A percentile compares a stretch with the other conserved stretches of the same genome.
These are phyloP conservation scores for Cystobasidium slooffiae DNA, from an alignment of 1,284 basidiomycete genomes.

Conservation along the genomic window DNA sequence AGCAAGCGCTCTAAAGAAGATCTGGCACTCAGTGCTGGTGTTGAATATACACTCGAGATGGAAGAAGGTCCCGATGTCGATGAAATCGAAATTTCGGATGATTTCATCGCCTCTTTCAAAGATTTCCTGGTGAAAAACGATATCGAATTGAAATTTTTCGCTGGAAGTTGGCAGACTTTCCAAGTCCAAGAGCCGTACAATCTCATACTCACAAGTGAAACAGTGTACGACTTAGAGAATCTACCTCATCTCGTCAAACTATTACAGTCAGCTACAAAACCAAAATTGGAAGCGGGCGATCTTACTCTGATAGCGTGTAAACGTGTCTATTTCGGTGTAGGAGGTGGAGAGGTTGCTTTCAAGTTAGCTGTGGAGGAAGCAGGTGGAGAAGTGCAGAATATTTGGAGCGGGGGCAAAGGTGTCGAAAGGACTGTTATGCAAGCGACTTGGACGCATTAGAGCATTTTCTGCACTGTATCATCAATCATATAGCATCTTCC, in stretches of 20 bases:
- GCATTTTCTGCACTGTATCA: not conserved
- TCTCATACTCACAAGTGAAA: conserved; percentile 85
- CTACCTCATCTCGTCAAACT: conserved; percentile 69
- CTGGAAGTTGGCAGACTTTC: conserved; percentile 77
- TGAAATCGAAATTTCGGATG: conserved; percentile 68
- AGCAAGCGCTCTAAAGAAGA: conserved; percentile 28
- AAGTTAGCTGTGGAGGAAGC: conserved; percentile 61
- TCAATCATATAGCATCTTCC: not conserved
- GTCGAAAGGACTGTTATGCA: conserved; percentile 51
- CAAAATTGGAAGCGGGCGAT: conserved; percentile 20
- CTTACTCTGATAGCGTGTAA: conserved; percentile 75
- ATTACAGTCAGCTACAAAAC: conserved; percentile 51
- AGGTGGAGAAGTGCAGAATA: conserved; percentile 55
- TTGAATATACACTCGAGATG: conserved; percentile 31
- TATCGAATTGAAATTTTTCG: conserved; percentile 74
- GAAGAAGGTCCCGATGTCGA: conserved; percentile 54
- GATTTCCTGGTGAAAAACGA: conserved; percentile 63
- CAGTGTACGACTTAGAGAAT: conserved; percentile 78
- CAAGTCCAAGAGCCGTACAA: conserved; percentile 47
- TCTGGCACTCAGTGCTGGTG: conserved; percentile 25
- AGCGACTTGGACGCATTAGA: conserved; percentile 43
- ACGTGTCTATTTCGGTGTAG: conserved; percentile 93
- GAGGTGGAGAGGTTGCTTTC: conserved; percentile 83
- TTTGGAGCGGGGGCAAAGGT: conserved; percentile 66
- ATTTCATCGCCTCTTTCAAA: conserved; percentile 70